A percentile compares a stretch with the other conserved stretches of the same genome.
Conservation (phyloP, 495 filamentous ascomycete species). For the Margaritispora aquatica region DNA sequence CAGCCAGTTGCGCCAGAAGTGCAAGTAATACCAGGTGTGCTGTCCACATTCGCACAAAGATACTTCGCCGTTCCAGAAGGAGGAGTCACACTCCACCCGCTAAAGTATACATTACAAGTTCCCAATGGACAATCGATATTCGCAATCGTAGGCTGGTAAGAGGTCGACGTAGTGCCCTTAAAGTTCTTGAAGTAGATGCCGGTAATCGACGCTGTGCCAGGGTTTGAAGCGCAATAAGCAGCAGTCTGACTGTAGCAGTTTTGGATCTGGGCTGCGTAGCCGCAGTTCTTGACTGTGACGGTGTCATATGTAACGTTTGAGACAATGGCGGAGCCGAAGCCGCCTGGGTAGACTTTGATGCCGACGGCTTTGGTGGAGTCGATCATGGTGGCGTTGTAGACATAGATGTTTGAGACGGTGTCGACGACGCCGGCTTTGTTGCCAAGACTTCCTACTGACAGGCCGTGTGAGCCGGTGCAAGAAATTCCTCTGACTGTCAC, state of each 20-base stretch:
- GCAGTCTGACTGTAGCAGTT: constrained; percentile 39
- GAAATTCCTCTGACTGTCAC: constrained; percentile 44
- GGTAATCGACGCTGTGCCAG: constrained; percentile 30
- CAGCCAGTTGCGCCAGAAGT: neutral
- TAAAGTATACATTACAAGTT: constrained; percentile 30
- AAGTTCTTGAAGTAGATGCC: constrained; percentile 33
- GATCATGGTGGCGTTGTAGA: constrained; percentile 33
- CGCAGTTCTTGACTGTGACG: constrained; percentile 32
- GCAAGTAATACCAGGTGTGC: neutral
- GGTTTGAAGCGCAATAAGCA: constrained; percentile 33
- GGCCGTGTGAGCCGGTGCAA: constrained; percentile 55
- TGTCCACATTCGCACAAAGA: neutral
- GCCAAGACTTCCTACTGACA: constrained; percentile 60
- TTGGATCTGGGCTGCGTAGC: constrained; percentile 44
- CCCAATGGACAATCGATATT: constrained; percentile 36
- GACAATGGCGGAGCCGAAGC: constrained; percentile 31
- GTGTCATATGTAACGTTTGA: constrained; percentile 37
- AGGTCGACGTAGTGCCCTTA: constrained; percentile 33
- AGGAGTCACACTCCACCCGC: constrained; percentile 28
- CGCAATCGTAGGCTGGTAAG: constrained; percentile 32
- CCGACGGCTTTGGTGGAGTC: constrained; percentile 38
- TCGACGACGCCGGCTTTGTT: constrained; percentile 24
- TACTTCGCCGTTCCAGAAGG: constrained; percentile 25
- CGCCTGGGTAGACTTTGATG: constrained; percentile 37
- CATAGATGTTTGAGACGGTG: constrained; percentile 34